Evolutionary conservation across 768 basidiomycete species (phyloP).

Genomic region (Russula sp.): DNA sequence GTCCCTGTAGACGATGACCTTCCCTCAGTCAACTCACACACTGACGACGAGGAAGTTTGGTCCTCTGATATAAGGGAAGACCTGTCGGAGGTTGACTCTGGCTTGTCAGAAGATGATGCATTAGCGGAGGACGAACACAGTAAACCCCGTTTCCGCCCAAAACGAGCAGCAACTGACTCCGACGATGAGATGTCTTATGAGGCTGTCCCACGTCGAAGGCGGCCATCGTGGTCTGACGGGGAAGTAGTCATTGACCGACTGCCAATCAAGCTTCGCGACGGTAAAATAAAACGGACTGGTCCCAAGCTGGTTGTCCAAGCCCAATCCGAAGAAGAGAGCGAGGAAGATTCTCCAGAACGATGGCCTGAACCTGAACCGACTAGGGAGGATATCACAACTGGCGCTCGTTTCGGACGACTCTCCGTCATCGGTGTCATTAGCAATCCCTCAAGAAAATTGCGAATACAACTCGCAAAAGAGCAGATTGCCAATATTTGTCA

Average conservation of each 20-base stretch:
- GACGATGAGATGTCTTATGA: slow-evolving; percentile 73
- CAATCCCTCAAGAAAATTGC: slow-evolving; percentile 59
- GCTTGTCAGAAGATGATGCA: slow-evolving; percentile 35
- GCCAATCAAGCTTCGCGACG: slow-evolving; percentile 85
- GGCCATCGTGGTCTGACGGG: slow-evolving; percentile 45
- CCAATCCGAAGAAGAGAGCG: slow-evolving; percentile 37
- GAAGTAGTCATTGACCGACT: slow-evolving; percentile 57
- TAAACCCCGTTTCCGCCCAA: slow-evolving; percentile 30
- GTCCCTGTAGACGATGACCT: slow-evolving; percentile 52
- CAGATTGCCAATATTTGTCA: slow-evolving; percentile 93
- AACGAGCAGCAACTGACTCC: slow-evolving; percentile 44
- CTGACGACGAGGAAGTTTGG: slow-evolving; percentile 56
- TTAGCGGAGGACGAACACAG: slow-evolving; percentile 33
- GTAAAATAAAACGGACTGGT: slow-evolving; percentile 64
- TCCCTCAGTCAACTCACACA: slow-evolving; percentile 66
- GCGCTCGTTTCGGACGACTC: slow-evolving; percentile 82
- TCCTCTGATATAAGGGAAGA: slow-evolving; percentile 44
- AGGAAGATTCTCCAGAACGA: slow-evolving; percentile 37
- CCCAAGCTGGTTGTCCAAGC: slow-evolving; percentile 35
- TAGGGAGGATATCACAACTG: slow-evolving; percentile 74
- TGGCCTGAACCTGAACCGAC: slow-evolving; percentile 33
- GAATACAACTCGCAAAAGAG: slow-evolving; percentile 81
- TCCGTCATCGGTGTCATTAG: slow-evolving; percentile 71
- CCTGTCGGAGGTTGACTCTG: slow-evolving; percentile 30
- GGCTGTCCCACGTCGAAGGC: slow-evolving; percentile 52